A percentile compares a stretch with the other conserved stretches of the same genome.
These are phyloP conservation scores for Fusarium cyanostomum DNA, from an alignment of 2,329 filamentous ascomycete genomes.

Conservation along the genomic window DNA sequence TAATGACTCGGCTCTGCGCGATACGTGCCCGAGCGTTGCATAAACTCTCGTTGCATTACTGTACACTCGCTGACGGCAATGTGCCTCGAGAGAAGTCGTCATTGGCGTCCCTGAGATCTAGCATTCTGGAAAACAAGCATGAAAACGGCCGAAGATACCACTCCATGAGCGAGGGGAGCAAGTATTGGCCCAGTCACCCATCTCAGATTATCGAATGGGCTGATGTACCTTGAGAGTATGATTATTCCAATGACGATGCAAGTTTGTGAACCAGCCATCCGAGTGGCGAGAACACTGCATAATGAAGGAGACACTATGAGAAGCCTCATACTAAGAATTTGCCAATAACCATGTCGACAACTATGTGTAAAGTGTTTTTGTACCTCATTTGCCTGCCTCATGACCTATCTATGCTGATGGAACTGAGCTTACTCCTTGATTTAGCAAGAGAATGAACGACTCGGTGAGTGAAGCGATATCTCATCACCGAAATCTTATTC, in stretches of 20 bases:
- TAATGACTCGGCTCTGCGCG: constrained; percentile 1
- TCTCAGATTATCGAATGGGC: background rate
- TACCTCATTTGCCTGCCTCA: too few relatives aligned
- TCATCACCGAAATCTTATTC: too few relatives aligned
- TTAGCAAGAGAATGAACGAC: constrained; percentile 30
- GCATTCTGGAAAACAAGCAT: constrained; percentile 24
- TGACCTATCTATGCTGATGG: background rate
- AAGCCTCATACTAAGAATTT: too few relatives aligned
- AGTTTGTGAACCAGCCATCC: background rate
- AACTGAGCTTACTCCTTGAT: background rate
- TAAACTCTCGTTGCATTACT: background rate
- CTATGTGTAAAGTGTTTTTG: too few relatives aligned
- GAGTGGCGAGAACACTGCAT: background rate
- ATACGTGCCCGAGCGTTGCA: background rate
- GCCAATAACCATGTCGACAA: too few relatives aligned
- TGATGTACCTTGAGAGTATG: constrained; percentile 32
- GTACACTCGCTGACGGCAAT: background rate
- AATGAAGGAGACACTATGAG: background rate
- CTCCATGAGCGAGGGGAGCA: constrained; percentile 42
- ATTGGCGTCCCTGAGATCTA: constrained; percentile 16
- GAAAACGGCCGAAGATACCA: constrained; percentile 43
- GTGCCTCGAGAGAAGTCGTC: constrained; percentile 17
- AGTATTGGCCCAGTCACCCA: background rate
- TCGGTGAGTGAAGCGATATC: constrained; percentile 11
- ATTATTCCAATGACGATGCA: constrained; percentile 35